A percentile compares a stretch with the other conserved stretches of the same genome.
These are phyloP conservation scores for Incumbomyces lentus DNA, from an alignment of 2,329 filamentous ascomycete species.

Conservation along the genomic window DNA sequence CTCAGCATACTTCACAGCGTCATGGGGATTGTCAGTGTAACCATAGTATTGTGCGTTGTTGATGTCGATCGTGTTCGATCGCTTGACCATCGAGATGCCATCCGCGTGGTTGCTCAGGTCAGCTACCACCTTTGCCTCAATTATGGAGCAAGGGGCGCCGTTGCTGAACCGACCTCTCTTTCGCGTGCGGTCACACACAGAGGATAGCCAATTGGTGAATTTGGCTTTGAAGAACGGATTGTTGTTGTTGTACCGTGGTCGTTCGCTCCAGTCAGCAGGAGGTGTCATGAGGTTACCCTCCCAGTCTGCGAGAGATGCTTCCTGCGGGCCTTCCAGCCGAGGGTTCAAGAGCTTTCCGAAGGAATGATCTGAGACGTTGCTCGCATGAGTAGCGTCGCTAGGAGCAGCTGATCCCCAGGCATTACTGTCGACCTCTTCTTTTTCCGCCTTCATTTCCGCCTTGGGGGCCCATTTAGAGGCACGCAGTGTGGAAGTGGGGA, in stretches of 20 bases:
- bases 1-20: neutral
- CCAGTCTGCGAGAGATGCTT: constrained; percentile 28
- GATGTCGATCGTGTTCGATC: constrained; percentile 8
- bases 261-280: constrained; percentile 37
- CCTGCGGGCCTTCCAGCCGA: neutral
- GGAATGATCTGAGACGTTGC: constrained; percentile 9
- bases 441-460: constrained; percentile 8
- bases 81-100: constrained; percentile 15
- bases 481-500: neutral
- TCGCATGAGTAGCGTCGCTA: constrained; percentile 7
- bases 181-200: neutral
- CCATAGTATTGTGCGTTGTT: constrained; percentile 12
- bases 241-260: constrained; percentile 20
- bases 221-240: constrained; percentile 1
- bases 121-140: constrained; percentile 8
- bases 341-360: constrained; percentile 11
- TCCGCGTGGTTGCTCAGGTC: constrained; percentile 16
- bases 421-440: constrained; percentile 12
- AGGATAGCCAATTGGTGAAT: neutral
- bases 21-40: neutral
- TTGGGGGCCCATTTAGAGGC: constrained; percentile 9
- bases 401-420: constrained; percentile 13
- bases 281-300: constrained; percentile 37
- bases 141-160: neutral
- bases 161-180: neutral